These are phyloP conservation scores for Harrya chromipes DNA, from an alignment of 768 basidiomycete species.

Conservation along the genomic window DNA sequence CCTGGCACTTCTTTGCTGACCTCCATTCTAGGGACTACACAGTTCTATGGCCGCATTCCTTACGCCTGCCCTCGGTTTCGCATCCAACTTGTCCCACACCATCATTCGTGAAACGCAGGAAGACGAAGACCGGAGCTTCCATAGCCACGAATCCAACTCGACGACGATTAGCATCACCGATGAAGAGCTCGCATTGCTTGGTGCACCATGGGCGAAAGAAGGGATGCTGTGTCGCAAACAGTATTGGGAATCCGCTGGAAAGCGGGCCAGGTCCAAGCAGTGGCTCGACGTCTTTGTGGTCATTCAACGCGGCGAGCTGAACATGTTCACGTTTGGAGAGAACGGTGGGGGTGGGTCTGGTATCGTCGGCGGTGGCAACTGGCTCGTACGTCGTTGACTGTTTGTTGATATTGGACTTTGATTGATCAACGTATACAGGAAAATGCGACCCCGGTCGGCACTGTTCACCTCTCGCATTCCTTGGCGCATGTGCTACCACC, in stretches of 20 bases:
- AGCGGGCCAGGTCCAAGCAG: conserved; percentile 80
- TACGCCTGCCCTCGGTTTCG: conserved; percentile 90
- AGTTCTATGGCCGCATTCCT: conserved; percentile 68
- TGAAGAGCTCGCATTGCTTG: conserved; percentile 92
- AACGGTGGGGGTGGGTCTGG: conserved; percentile 56
- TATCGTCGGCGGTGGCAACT: conserved; percentile 93
- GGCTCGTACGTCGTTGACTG: conserved; percentile 70
- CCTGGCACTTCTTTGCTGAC: conserved; percentile 7
- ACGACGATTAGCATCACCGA: conserved; percentile 87
- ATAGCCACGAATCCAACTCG: conserved; percentile 61
- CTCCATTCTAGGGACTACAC: conserved; percentile 46
- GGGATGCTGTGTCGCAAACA: conserved; percentile 94
- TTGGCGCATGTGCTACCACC: conserved; percentile 84
- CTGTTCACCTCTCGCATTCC: conserved; percentile 81
- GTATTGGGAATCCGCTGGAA: conserved; percentile 85
- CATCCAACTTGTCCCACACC: conserved; percentile 91
- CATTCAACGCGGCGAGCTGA: conserved; percentile 89
- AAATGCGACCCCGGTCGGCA: conserved; percentile 84
- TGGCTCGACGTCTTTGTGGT: conserved; percentile 98
- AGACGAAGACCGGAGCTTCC: conserved; percentile 69
- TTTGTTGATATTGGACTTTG: not conserved
- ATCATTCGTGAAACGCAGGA: conserved; percentile 96
- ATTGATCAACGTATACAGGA: conserved; percentile 46
- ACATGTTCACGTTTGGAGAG: conserved; percentile 94
- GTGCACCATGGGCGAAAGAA: conserved; percentile 99